A percentile compares a stretch with the other conserved stretches of the same genome.
phyloP scores from a whole-genome alignment of 768 basidiomycete species.

The Auriscalpium vulgare region DNA sequence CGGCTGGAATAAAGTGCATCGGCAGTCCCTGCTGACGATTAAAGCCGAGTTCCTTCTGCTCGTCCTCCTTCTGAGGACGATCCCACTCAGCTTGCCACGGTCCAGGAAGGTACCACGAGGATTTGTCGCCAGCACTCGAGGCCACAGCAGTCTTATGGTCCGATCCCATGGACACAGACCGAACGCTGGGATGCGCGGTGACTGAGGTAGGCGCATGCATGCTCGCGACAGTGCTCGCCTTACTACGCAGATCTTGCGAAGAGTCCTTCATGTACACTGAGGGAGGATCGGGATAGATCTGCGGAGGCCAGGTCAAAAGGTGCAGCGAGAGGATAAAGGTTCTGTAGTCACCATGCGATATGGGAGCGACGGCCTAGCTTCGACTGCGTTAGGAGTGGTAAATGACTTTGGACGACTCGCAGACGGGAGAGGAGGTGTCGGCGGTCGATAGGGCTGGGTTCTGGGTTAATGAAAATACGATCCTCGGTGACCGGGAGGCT shows the following conservation, averaged over 20 bases:
- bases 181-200: slow-evolving; percentile 6
- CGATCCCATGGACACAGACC: slow-evolving; percentile 1
- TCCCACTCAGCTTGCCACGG: slow-evolving; percentile 6
- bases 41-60: not conserved
- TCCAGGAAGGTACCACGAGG: slow-evolving; percentile 9
- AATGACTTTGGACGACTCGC: slow-evolving; percentile 6
- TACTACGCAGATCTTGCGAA: not conserved
- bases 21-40: slow-evolving; percentile 3
- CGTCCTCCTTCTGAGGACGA: not conserved
- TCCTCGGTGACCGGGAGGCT: not conserved
- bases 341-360: slow-evolving; percentile 9
- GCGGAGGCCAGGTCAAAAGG: too few relatives aligned
- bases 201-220: slow-evolving; percentile 6
- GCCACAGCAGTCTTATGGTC: slow-evolving; percentile 2
- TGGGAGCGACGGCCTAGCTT: not conserved
- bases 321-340: too few relatives aligned
- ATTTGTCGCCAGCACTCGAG: slow-evolving; percentile 3
- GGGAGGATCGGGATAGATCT: slow-evolving; percentile 15
- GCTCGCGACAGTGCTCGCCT: slow-evolving; percentile 4
- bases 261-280: slow-evolving; percentile 9
- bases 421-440: slow-evolving; percentile 23
- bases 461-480: not conserved
- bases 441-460: slow-evolving; percentile 24
- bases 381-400: not conserved
- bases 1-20: slow-evolving; percentile 8